Base-by-base conservation (phyloP, 108 stramenopile species). In the Conticribra weissflogii region DNA sequence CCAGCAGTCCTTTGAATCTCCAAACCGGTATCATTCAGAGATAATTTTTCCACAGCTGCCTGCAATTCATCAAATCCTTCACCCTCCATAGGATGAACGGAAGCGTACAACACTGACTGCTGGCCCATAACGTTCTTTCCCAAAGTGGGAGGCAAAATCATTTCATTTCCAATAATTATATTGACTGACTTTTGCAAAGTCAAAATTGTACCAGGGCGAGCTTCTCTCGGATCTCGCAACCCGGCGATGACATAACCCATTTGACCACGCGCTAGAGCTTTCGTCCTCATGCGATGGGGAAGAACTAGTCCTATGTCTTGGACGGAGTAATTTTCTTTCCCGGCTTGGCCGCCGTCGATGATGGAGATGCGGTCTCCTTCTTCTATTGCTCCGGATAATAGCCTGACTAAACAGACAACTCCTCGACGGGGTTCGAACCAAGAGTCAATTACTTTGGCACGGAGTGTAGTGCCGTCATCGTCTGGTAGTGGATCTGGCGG, bases 221-320 rank as follows among this genome's bases (percentile, higher is more conserved):
- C 97, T 66, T 97, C 87, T 51, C 94, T 59, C 5, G 97, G 92
- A 76, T 97, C 92, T 34, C 88, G 79, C 53, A 99, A 81, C 21
- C 94, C 97, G 53, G 88, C 87, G 22, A 94, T 82, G 2, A 97
- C 83, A 72, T 96, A 99, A 36, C 99, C 99, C 88, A 98, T 96
- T 71, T 96, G 93, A 17, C 97, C 97, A 27, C 92, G 58, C 2
- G 51, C 29, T 9, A 98, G 67, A 21, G 49, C 79, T 3, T 80
- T 63, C 15, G 93, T 89, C 27, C 94, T 69, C n/a, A 78, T 59
- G 1, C 81, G 63, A 27, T 85, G 59, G 2, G 99, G 99, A 46
- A 87, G 74, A 18, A 98, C 81, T 44, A 98, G 56, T 16, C 99
- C 99, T n/a, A 98, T 83, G 76, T 92, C 91, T 28, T 79, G 78